A percentile compares a stretch with the other conserved stretches of the same genome.
Conservation (phyloP, 306 rosid species). For the Argentina anserina region DNA sequence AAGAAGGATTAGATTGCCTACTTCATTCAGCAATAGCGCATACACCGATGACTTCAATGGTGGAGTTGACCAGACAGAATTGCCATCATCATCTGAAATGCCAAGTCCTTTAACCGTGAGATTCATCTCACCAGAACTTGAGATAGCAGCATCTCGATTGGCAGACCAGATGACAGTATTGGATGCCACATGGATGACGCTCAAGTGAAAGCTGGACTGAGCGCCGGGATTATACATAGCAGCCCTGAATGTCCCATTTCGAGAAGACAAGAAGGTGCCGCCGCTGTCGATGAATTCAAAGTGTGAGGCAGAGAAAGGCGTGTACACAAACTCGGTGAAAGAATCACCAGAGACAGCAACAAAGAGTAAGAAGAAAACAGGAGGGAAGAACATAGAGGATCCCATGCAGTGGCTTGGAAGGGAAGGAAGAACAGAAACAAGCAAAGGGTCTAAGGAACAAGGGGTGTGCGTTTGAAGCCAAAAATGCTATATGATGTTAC, state of each 20-base stretch:
- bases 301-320: constrained; percentile 59
- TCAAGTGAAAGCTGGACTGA: constrained; percentile 54
- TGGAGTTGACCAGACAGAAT: constrained; percentile 77
- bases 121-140: constrained; percentile 50
- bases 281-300: constrained; percentile 33
- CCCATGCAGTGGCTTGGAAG: constrained; percentile 56
- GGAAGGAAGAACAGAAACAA: constrained; percentile 22
- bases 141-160: constrained; percentile 54
- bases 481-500: constrained; percentile 30
- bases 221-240: constrained; percentile 50
- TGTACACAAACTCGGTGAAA: constrained; percentile 41
- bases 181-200: constrained; percentile 65
- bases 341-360: constrained; percentile 35
- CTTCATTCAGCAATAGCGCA: constrained; percentile 52
- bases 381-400: constrained; percentile 26
- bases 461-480: constrained; percentile 13
- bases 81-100: constrained; percentile 36
- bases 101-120: constrained; percentile 48
- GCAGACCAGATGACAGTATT: constrained; percentile 78
- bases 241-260: constrained; percentile 55
- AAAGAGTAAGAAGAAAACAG: constrained; percentile 30
- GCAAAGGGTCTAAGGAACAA: constrained; percentile 22
- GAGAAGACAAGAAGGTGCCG: constrained; percentile 69
- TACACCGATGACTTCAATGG: constrained; percentile 38
- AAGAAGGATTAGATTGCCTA: constrained; percentile 71